These are phyloP conservation scores for Cucurbitaria berberidis DNA, from an alignment of 2,329 filamentous ascomycete genomes.

Conservation along the genomic window DNA sequence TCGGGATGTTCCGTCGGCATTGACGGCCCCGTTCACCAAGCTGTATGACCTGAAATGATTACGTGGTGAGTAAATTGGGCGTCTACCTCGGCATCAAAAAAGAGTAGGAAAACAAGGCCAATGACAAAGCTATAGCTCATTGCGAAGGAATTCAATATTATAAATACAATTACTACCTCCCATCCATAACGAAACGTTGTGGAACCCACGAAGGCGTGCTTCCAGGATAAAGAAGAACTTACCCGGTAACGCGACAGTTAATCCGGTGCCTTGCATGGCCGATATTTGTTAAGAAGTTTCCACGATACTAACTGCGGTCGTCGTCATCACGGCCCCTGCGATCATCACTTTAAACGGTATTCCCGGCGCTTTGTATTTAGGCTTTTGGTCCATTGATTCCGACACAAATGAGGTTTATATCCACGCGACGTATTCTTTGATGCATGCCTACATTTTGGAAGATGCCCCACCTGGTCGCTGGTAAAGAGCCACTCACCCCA, in stretches of 20 bases:
- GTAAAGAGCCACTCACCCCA: background rate
- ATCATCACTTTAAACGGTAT: conserved; percentile 8
- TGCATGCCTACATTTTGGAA: conserved; percentile 1
- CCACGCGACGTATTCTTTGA: conserved; percentile 1
- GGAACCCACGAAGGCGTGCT: background rate
- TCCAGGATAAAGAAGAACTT: background rate
- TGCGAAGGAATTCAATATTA: background rate
- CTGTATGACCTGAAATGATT: background rate
- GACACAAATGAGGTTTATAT: conserved; percentile 17
- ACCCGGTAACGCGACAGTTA: conserved; percentile 6
- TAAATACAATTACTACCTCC: background rate
- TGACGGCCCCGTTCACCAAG: background rate
- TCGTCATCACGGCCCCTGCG: conserved; percentile 1
- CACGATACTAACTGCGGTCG: background rate
- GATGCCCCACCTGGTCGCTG: conserved; percentile 24
- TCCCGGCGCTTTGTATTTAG: conserved; percentile 14
- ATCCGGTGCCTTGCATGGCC: conserved; percentile 7
- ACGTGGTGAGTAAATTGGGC: background rate
- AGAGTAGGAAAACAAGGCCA: no score
- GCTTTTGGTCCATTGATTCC: conserved; percentile 13
- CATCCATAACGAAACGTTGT: background rate
- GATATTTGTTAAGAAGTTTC: background rate
- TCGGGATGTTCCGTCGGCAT: background rate
- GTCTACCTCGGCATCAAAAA: no score
- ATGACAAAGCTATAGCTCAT: background rate